These are phyloP conservation scores for Aurinia saxatilis DNA, from an alignment of 345 rosid genomes.

Conservation along the genomic window DNA sequence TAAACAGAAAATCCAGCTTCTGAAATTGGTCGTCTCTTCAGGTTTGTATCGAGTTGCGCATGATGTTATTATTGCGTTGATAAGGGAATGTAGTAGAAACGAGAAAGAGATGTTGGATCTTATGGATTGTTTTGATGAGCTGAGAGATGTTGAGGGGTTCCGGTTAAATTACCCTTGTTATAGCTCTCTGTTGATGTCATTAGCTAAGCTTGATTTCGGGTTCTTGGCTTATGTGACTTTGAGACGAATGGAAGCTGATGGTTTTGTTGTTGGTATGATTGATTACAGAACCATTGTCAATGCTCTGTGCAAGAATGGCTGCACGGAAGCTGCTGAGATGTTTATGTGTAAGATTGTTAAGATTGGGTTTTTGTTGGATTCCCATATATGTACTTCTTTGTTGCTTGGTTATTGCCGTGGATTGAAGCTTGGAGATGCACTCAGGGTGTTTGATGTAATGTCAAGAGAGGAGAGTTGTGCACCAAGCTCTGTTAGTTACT, in stretches of 20 bases:
- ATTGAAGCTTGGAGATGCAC: conserved; percentile 23
- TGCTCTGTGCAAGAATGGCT: conserved; percentile 41
- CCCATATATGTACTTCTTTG: conserved; percentile 42
- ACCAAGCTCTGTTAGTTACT: conserved; percentile 40
- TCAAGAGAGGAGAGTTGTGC: conserved; percentile 28
- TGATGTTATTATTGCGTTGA: conserved; percentile 25
- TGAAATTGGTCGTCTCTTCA: conserved; percentile 26
- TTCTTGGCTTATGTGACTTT: conserved; percentile 27
- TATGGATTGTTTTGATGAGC: conserved; percentile 30
- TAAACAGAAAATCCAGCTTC: conserved; percentile 25
- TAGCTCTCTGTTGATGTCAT: conserved; percentile 37
- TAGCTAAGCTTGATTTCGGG: conserved; percentile 38
- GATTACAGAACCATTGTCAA: conserved; percentile 38
- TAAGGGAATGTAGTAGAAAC: conserved; percentile 21
- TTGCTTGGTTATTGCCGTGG: conserved; percentile 34
- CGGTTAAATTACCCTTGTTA: conserved; percentile 44
- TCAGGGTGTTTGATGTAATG: conserved; percentile 42
- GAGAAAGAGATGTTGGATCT: conserved; percentile 32
- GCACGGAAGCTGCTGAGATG: conserved; percentile 39
- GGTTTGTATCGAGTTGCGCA: conserved; percentile 31
- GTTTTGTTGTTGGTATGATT: conserved; percentile 33
- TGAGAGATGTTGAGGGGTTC: conserved; percentile 29
- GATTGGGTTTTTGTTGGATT: conserved; percentile 36
- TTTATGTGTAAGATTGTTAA: conserved; percentile 35
- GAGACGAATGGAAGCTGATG: conserved; percentile 34